Percentiles rank a stretch among this genome's conserved stretches.
Conservation (phyloP, 2,329 filamentous ascomycete genomes). For the Colletotrichum noveboracense region DNA sequence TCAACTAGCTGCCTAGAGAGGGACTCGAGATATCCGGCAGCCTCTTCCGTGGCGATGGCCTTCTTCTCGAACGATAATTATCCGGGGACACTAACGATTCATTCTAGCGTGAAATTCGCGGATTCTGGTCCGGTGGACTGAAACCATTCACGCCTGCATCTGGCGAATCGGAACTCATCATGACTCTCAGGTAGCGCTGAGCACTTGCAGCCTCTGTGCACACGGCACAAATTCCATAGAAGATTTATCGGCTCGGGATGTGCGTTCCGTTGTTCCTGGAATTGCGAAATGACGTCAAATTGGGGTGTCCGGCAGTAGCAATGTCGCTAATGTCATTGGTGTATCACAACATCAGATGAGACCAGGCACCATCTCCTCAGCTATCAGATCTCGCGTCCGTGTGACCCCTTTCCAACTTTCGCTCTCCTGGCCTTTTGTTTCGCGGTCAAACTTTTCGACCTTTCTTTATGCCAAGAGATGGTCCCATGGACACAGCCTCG, state of each 20-base stretch:
- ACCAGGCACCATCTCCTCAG: neutral
- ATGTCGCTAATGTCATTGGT: neutral
- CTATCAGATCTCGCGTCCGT: neutral
- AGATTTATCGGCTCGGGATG: neutral
- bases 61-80: neutral
- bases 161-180: conserved; percentile 6
- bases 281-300: neutral
- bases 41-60: neutral
- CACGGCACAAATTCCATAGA: neutral
- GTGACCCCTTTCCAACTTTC: neutral
- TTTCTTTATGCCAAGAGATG: neutral
- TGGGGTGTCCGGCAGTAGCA: neutral
- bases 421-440: neutral
- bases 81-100: neutral
- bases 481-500: neutral
- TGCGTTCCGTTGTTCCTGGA: neutral
- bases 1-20: neutral
- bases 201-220: neutral
- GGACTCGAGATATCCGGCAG: neutral
- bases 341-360: conserved; percentile 19
- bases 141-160: neutral
- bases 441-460: neutral
- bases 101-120: neutral
- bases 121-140: neutral
- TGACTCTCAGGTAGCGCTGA: neutral